Conservation (phyloP, 805 yeast genomes). For the Groenewaldozyma salmanticensis region DNA sequence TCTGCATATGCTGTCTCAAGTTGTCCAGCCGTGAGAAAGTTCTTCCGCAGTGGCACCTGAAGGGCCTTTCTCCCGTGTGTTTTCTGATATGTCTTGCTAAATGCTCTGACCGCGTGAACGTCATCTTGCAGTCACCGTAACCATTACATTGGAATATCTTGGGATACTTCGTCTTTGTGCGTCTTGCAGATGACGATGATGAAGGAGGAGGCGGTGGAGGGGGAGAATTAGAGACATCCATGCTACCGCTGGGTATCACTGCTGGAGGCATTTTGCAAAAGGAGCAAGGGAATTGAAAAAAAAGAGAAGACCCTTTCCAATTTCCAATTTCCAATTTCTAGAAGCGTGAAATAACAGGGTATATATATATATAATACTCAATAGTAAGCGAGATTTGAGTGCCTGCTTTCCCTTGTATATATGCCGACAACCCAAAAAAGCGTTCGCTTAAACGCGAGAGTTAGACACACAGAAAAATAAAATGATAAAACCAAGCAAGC, state of each 20-base stretch:
- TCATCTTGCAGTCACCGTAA: constrained; percentile 77
- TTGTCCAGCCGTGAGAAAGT: constrained; percentile 79
- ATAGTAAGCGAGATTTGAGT: no score
- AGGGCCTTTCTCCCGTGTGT: constrained; percentile 93
- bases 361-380: no score
- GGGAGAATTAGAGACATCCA: neutral
- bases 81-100: constrained; percentile 85
- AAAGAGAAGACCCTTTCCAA: no score
- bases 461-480: no score
- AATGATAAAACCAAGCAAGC: no score
- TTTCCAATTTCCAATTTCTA: no score
- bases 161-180: constrained; percentile 25
- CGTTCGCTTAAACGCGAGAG: no score
- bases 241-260: neutral
- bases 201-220: neutral
- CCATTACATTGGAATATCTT: constrained; percentile 76
- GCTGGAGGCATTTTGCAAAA: no score
- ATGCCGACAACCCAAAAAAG: no score
- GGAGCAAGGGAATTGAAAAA: no score
- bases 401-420: no score
- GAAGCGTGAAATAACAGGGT: no score
- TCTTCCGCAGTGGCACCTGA: constrained; percentile 70
- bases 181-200: constrained; percentile 5
- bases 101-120: constrained; percentile 86
- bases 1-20: constrained; percentile 82